phyloP scores from a whole-genome alignment of 371 early-diverging fungal genomes.

The Mucor circinelloides region DNA sequence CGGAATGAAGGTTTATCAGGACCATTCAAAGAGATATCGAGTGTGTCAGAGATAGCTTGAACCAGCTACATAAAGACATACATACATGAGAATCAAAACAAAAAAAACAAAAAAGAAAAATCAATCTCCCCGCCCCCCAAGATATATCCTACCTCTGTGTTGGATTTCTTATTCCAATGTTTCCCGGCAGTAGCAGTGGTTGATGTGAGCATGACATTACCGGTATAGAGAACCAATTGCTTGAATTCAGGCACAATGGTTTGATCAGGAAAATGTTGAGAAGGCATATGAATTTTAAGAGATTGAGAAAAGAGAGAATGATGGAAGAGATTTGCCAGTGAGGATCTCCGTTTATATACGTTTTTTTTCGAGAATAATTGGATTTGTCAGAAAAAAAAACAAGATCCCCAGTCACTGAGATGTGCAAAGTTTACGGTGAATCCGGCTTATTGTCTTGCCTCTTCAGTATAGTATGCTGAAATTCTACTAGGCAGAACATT shows the following conservation, averaged over 20 bases:
- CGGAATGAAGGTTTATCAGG: conserved; percentile 31
- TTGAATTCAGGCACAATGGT: conserved; percentile 37
- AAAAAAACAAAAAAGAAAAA: neutral
- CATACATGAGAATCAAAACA: neutral
- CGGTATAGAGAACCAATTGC: conserved; percentile 52
- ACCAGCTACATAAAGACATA: conserved; percentile 33
- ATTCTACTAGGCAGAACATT: neutral
- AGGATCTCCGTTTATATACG: conserved; percentile 1
- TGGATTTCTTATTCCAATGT: conserved; percentile 46
- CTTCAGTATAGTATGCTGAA: neutral
- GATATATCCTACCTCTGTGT: conserved; percentile 47
- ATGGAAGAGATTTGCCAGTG: neutral
- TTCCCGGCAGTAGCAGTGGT: conserved; percentile 42
- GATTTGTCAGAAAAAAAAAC: conserved; percentile 8
- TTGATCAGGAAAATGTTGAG: conserved; percentile 22
- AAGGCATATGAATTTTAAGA: conserved; percentile 23
- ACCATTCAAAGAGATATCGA: conserved; percentile 37
- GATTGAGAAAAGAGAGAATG: conserved; percentile 1
- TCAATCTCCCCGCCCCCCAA: neutral
- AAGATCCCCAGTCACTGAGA: conserved; percentile 9
- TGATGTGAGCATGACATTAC: conserved; percentile 57
- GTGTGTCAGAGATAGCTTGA: conserved; percentile 54
- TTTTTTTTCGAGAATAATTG: neutral
- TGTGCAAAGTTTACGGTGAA: neutral
- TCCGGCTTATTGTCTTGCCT: conserved; percentile 4